Conservation (phyloP, 306 rosid genomes). For the Pterocarpus macrocarpus region DNA sequence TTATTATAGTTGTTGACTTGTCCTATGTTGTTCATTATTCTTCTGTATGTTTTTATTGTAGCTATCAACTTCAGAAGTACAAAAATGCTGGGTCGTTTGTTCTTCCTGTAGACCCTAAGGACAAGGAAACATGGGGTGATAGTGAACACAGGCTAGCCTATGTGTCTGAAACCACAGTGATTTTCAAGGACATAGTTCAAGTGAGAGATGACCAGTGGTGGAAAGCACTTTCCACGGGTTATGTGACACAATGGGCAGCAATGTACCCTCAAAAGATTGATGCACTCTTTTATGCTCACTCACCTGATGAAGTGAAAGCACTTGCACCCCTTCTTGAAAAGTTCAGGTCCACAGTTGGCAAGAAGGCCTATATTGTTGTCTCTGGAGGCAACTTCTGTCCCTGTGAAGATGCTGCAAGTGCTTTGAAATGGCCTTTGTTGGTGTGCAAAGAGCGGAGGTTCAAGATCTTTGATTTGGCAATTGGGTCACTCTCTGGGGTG, state of each 20-base stretch:
- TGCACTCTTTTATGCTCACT: slow-evolving; percentile 91
- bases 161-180: slow-evolving; percentile 96
- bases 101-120: slow-evolving; percentile 83
- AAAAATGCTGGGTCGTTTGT: slow-evolving; percentile 93
- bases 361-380: slow-evolving; percentile 84
- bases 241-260: slow-evolving; percentile 94
- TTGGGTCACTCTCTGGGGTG: slow-evolving; percentile 72
- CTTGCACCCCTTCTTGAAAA: slow-evolving; percentile 89
- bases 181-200: slow-evolving; percentile 90
- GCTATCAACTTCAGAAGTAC: slow-evolving; percentile 95
- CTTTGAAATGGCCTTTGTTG: slow-evolving; percentile 78
- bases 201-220: slow-evolving; percentile 99
- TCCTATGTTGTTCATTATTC: neutral
- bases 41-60: slow-evolving; percentile 45
- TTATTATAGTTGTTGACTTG: neutral
- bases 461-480: slow-evolving; percentile 80
- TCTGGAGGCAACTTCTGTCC: slow-evolving; percentile 78
- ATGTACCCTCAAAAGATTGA: slow-evolving; percentile 94
- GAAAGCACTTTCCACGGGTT: slow-evolving; percentile 91
- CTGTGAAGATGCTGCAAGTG: slow-evolving; percentile 81
- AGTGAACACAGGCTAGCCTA: slow-evolving; percentile 97
- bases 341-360: slow-evolving; percentile 83
- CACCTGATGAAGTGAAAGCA: slow-evolving; percentile 74
- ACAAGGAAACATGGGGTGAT: slow-evolving; percentile 98
- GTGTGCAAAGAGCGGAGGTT: slow-evolving; percentile 88